phyloP scores from a whole-genome alignment of 768 basidiomycete species.

The Tulasnella sp. region DNA sequence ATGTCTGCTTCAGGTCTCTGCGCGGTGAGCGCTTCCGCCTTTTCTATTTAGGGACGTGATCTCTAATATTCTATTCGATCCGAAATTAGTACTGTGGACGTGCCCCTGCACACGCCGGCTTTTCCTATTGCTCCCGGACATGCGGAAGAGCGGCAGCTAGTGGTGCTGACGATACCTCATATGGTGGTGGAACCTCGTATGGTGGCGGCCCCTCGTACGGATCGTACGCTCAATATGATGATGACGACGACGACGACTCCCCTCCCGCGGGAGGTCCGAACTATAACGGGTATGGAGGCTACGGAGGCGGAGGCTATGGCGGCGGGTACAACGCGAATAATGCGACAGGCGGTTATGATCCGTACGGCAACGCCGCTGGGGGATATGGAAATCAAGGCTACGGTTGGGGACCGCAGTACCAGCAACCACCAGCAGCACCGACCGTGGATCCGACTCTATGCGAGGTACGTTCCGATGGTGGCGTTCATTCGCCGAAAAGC shows the following conservation, averaged over 20 bases:
- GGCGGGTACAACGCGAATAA: not conserved
- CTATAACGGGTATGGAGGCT: not conserved
- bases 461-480: not conserved
- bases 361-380: not conserved
- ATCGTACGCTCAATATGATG: not conserved
- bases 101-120: not conserved
- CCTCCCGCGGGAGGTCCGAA: not conserved
- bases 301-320: not conserved
- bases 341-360: not conserved
- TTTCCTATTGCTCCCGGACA: conserved; percentile 17
- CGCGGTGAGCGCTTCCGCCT: not conserved
- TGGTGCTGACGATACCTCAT: no score
- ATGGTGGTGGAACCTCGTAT: not conserved
- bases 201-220: not conserved
- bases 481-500: not conserved
- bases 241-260: not conserved
- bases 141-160: conserved; percentile 14
- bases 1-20: conserved; percentile 9
- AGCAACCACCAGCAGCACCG: not conserved
- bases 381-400: conserved; percentile 1
- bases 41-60: not conserved
- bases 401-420: not conserved
- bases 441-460: not conserved
- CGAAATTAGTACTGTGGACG: conserved; percentile 19
- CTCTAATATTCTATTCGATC: not conserved